phyloP scores from a whole-genome alignment of 306 rosid genomes.

The Pyrus pyrifolia region DNA sequence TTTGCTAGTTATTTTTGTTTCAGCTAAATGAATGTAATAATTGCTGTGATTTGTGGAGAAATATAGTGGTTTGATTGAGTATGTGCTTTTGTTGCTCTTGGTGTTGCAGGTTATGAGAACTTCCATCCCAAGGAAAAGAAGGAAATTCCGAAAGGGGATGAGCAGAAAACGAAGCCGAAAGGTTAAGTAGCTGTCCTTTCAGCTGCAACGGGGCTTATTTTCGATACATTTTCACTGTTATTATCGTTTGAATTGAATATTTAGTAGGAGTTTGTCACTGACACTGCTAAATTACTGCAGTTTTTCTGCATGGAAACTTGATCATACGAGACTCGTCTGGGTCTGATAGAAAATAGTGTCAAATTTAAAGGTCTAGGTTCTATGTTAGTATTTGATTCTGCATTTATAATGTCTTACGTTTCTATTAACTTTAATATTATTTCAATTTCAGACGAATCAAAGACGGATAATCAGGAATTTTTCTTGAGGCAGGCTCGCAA shows the following conservation, averaged over 20 bases:
- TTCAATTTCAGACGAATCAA: constrained; percentile 58
- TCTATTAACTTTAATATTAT: background rate
- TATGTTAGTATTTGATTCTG: background rate
- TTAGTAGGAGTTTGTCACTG: background rate
- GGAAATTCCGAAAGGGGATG: constrained; percentile 66
- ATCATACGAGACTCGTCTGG: background rate
- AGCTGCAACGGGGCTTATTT: background rate
- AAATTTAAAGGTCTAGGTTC: too few species aligned
- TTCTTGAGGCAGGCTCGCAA: constrained; percentile 50
- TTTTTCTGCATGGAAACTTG: background rate
- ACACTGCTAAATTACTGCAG: background rate
- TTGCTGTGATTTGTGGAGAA: background rate
- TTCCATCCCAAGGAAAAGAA: constrained; percentile 83
- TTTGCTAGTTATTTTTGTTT: background rate
- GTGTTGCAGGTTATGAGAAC: constrained; percentile 70
- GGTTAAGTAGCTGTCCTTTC: constrained; percentile 23
- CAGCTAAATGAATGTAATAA: background rate
- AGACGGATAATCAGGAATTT: constrained; percentile 52
- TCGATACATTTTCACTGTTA: background rate
- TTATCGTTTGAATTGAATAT: constrained; percentile 10
- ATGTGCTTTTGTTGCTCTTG: background rate
- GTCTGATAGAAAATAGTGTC: too few species aligned
- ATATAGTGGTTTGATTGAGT: background rate
- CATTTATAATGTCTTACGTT: too few species aligned
- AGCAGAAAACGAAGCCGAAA: constrained; percentile 67